phyloP scores from a whole-genome alignment of 768 basidiomycete genomes.

The Lentinus tigrinus region DNA sequence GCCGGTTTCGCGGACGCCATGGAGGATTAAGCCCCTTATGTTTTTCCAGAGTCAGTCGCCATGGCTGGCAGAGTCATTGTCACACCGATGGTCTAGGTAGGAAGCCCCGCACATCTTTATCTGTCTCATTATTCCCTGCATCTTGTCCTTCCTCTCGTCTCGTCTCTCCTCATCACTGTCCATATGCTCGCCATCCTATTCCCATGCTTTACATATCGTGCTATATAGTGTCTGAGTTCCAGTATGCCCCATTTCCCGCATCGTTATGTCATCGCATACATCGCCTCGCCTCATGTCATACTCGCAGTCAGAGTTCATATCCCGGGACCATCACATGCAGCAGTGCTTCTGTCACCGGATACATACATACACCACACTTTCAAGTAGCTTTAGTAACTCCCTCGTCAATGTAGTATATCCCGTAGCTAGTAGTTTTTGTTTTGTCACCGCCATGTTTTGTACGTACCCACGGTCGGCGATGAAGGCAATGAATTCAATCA shows the following conservation, averaged over 20 bases:
- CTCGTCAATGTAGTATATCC: conserved; percentile 15
- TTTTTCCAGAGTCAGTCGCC: not conserved
- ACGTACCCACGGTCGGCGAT: conserved; percentile 1
- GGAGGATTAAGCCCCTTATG: conserved; percentile 36
- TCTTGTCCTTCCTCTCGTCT: conserved; percentile 2
- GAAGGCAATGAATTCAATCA: conserved; percentile 1
- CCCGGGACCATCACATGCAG: conserved; percentile 13
- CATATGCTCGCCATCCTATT: conserved; percentile 3
- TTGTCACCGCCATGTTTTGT: conserved; percentile 14
- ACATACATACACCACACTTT: not conserved
- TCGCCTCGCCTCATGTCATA: conserved; percentile 3
- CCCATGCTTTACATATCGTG: conserved; percentile 15
- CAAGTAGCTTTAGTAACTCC: conserved; percentile 12
- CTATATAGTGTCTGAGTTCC: conserved; percentile 3
- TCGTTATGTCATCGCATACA: conserved; percentile 21
- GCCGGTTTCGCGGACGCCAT: conserved; percentile 42
- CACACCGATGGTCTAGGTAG: not conserved
- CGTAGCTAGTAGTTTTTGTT: conserved; percentile 13
- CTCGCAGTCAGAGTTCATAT: not conserved
- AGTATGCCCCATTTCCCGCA: conserved; percentile 5
- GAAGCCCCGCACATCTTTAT: conserved; percentile 4
- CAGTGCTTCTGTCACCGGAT: not conserved
- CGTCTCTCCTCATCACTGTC: not conserved
- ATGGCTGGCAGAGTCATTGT: not conserved
- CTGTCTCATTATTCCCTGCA: conserved; percentile 8